These are phyloP conservation scores for Zizania palustris DNA, from an alignment of 202 grass and related monocot genomes.

Conservation along the genomic window DNA sequence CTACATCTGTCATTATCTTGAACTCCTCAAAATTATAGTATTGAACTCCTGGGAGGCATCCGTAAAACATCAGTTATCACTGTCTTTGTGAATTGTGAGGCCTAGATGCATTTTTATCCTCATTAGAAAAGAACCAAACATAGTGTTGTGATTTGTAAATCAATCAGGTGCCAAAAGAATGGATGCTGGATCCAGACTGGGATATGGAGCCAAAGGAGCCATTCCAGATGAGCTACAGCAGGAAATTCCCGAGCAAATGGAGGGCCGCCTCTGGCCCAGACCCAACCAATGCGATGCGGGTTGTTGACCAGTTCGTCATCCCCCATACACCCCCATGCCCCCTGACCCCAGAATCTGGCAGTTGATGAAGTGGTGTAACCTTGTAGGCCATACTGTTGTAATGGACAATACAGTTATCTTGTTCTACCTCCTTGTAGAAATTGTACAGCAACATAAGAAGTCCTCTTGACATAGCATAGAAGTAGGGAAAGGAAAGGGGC, in stretches of 20 bases:
- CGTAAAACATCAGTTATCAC: neutral
- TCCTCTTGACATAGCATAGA: conserved; percentile 32
- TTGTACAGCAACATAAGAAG: conserved; percentile 38
- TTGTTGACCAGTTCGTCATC: conserved; percentile 83
- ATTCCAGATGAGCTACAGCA: conserved; percentile 72
- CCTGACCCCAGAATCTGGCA: neutral
- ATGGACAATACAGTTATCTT: conserved; percentile 26
- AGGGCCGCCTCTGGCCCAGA: conserved; percentile 59
- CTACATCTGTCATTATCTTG: neutral
- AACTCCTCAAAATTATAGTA: neutral
- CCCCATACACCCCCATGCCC: conserved; percentile 46
- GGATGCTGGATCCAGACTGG: conserved; percentile 97
- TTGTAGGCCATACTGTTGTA: neutral
- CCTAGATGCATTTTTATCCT: neutral
- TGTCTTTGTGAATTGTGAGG: neutral
- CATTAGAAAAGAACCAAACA: neutral
- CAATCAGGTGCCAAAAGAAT: conserved; percentile 86
- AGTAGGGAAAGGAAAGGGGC: neutral
- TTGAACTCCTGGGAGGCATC: neutral
- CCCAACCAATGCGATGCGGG: conserved; percentile 60
- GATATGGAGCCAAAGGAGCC: conserved; percentile 77
- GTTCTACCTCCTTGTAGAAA: neutral
- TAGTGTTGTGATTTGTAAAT: conserved; percentile 8
- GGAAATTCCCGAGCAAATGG: conserved; percentile 93
- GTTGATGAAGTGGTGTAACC: neutral